A percentile compares a stretch with the other conserved stretches of the same genome.
Conservation (phyloP, 2,329 filamentous ascomycete species). For the Sporothrix schenckii region DNA sequence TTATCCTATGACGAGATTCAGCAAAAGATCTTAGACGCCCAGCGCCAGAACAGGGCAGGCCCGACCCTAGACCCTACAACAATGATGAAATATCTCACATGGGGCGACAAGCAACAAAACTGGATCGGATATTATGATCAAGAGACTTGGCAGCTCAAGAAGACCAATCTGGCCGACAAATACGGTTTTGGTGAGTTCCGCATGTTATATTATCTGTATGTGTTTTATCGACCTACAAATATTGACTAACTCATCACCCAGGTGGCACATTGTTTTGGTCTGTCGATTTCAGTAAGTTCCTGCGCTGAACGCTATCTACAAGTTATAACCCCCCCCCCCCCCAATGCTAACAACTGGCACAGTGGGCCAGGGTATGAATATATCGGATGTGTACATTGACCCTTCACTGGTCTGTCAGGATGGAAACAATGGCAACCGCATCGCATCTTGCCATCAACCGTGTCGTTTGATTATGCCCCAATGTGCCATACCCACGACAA, state of each 20-base stretch:
- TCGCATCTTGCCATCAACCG: too few relatives aligned
- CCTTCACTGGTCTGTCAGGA: too few relatives aligned
- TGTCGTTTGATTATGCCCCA: too few relatives aligned
- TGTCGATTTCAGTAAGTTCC: background rate
- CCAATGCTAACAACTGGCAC: too few relatives aligned
- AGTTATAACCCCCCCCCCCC: too few relatives aligned
- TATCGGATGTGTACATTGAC: too few relatives aligned
- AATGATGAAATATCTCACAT: conserved; percentile 5
- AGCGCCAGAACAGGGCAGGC: background rate
- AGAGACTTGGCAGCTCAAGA: conserved; percentile 10
- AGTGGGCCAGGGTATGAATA: too few relatives aligned
- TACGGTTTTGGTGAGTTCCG: background rate
- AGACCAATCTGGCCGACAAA: conserved; percentile 5
- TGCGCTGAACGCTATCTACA: too few relatives aligned
- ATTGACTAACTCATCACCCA: too few relatives aligned
- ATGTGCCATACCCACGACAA: too few relatives aligned
- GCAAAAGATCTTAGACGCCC: background rate
- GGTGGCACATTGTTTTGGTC: background rate
- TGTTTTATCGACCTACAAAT: background rate
- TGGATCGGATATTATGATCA: conserved; percentile 10
- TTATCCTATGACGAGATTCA: background rate
- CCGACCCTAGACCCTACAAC: background rate
- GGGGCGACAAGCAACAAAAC: conserved; percentile 1
- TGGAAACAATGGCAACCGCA: too few relatives aligned
- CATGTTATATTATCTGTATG: too few relatives aligned